Evolutionary conservation across 495 filamentous ascomycete genomes (phyloP), one percentile per base, ranked within the genome.

Genomic region (Tuber magnatum): DNA sequence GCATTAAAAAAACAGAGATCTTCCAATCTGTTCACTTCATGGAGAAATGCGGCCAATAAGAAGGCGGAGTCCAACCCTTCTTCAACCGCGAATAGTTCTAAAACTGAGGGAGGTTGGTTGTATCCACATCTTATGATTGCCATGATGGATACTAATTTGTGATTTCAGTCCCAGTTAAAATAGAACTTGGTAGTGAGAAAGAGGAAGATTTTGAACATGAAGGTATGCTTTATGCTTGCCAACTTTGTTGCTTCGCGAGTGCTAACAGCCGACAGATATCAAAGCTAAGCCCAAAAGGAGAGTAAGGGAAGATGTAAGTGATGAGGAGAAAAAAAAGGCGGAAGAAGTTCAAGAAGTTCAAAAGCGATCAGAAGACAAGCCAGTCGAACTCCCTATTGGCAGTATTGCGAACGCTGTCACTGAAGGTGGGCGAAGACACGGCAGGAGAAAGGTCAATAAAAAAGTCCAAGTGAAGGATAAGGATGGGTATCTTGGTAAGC

Each of bases 381-480:
- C 87, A 32, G 87, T 87, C 72, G 81, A 84, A 69, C 81, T 83
- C 12, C 84, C 86, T 56, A 76, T 86, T 80, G 78, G 88, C 85
- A 75, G 83, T 75, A n/a, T 81, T 69, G 38, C 84, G 82, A 69
- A 83, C 71, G 83, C 85, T 2, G 85, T 83, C 8, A 85, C 88
- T 0, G 83, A 86, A 56, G 88, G 88, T 20, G 93, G 93, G 16
- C 88, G 93, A 73, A 87, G 92, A 44, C 88, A 94, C 75, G 94
- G 93, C 71, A 90, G 89, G 83, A 89, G 95, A 74, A 90, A 91
- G 80, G 87, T 98, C 18, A 93, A 91, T 87, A 94, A 92, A 85
- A 98, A 95, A 87, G 92, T 91, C 86, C 94, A 91, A 65, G 86
- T 91, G 70, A 92, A 94, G 86, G 96, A 99, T 81, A 92, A 94